Base-by-base conservation (phyloP, 2,329 filamentous ascomycete genomes). In the Cercospora sp. region DNA sequence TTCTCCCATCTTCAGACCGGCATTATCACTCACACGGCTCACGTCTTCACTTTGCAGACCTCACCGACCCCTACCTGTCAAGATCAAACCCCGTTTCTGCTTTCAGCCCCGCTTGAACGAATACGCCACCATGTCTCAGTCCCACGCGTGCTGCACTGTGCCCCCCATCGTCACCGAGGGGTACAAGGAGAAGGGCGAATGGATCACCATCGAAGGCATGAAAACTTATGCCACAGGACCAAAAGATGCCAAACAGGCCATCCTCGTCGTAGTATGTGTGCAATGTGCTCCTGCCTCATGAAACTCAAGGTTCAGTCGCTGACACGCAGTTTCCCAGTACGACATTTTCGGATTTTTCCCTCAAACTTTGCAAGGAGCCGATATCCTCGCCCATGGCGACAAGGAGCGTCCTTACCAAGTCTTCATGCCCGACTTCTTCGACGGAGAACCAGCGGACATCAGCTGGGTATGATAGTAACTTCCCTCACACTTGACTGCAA, bases 341-440 rank as follows among this genome's bases (percentile, higher is more conserved):
- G 86, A 88, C 74, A 88, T 89, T 78, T 89, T 89, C 75, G 87
- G 87, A 63, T 89, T 86, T 82, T 89, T 87, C 79, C 82, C 83
- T 9, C 87, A 89, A 75, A 89, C 87, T 9, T 73, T 89, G 18
- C 87, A 89, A 74, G 87, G 87, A 57, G 87, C 87, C 70, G 87
- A 89, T 72, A 89, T 89, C 74, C 84, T 89, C 51, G 85, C 87
- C 30, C 79, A 81, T 72, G 81, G 84, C 36, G 84, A 89, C 85
- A 90, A 91, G 88, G 80, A 86, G 82, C 78, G 84, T 68, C 88
- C 91, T 76, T 95, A 96, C 84, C 89, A 89, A 73, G 91, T 97
- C 73, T 93, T 94, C 81, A 94, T 97, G 71, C 94, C 94, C 51
- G 94, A 97, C 82, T 94, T 92, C 85, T 97, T 97, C 83, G 86